A percentile compares a stretch with the other conserved stretches of the same genome.
These are phyloP conservation scores for Crotalaria pallida DNA, from an alignment of 306 rosid species.

Conservation along the genomic window DNA sequence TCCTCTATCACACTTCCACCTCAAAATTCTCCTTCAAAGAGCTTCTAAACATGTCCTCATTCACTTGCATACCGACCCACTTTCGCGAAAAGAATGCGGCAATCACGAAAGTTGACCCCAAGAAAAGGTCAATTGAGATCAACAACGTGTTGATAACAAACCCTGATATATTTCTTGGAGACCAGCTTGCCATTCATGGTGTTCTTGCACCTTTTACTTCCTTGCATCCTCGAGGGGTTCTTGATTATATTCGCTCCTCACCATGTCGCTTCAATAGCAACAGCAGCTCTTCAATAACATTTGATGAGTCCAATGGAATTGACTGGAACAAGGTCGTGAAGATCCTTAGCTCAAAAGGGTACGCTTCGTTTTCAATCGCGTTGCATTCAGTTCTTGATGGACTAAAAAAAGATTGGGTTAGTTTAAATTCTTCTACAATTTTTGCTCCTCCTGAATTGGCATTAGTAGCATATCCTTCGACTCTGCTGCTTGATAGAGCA, in stretches of 20 bases:
- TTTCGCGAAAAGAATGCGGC: slow-evolving; percentile 31
- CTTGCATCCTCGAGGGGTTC: slow-evolving; percentile 26
- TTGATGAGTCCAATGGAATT: slow-evolving; percentile 7
- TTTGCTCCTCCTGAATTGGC: slow-evolving; percentile 63
- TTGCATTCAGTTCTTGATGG: slow-evolving; percentile 54
- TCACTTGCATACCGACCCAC: slow-evolving; percentile 46
- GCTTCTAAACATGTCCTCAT: slow-evolving; percentile 25
- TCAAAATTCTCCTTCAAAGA: slow-evolving; percentile 10
- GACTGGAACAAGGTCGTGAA: slow-evolving; percentile 52
- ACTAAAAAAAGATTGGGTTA: slow-evolving; percentile 34
- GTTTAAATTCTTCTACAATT: slow-evolving; percentile 38
- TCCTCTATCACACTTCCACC: slow-evolving; percentile 31
- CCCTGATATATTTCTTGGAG: slow-evolving; percentile 50
- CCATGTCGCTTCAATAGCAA: slow-evolving; percentile 16
- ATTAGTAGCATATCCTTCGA: slow-evolving; percentile 25
- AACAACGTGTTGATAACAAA: slow-evolving; percentile 49
- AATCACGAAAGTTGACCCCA: slow-evolving; percentile 32
- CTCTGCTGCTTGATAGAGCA: slow-evolving; percentile 42
- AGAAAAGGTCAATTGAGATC: slow-evolving; percentile 41
- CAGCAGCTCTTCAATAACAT: neutral
- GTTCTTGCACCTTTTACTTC: slow-evolving; percentile 56
- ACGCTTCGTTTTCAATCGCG: slow-evolving; percentile 33
- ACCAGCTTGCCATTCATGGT: slow-evolving; percentile 50
- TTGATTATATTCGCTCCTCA: slow-evolving; percentile 31
- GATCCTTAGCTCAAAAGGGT: slow-evolving; percentile 51